Percentiles rank a stretch among this genome's conserved stretches.
phyloP scores from a whole-genome alignment of 345 rosid species.

The Arabis alpina region DNA sequence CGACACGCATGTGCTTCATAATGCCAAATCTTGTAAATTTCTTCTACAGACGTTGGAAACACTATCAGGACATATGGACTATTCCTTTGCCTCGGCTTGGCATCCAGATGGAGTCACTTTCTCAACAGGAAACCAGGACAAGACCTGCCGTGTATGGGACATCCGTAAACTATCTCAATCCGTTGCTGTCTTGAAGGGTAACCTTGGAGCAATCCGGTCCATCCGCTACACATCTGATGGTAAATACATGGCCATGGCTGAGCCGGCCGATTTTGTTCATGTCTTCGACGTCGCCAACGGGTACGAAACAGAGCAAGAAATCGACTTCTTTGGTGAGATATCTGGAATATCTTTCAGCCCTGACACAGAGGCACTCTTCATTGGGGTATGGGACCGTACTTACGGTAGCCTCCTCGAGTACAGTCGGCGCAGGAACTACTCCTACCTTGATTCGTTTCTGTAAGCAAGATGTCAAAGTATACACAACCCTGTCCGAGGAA shows the following conservation, averaged over 20 bases:
- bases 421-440: slow-evolving; percentile 56
- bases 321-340: slow-evolving; percentile 83
- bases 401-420: slow-evolving; percentile 84
- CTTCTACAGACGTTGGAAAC: slow-evolving; percentile 49
- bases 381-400: slow-evolving; percentile 88
- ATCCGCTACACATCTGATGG: slow-evolving; percentile 78
- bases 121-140: slow-evolving; percentile 86
- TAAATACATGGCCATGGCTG: slow-evolving; percentile 76
- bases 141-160: slow-evolving; percentile 81
- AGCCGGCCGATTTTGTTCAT: slow-evolving; percentile 87
- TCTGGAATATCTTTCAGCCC: slow-evolving; percentile 84
- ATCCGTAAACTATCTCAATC: slow-evolving; percentile 63
- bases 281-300: slow-evolving; percentile 63
- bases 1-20: not conserved
- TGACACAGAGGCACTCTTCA: slow-evolving; percentile 68
- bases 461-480: not conserved
- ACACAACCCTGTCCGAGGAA: slow-evolving; percentile 37
- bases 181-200: slow-evolving; percentile 68
- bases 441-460: slow-evolving; percentile 60
- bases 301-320: slow-evolving; percentile 72
- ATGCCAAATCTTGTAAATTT: slow-evolving; percentile 25
- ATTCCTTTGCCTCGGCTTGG: slow-evolving; percentile 87
- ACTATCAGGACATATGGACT: slow-evolving; percentile 67
- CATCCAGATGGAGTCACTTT: slow-evolving; percentile 73
- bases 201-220: slow-evolving; percentile 77